These are phyloP conservation scores for Tritrichomonas musculus DNA, from an alignment of 208 protist genomes.

Conservation along the genomic window DNA sequence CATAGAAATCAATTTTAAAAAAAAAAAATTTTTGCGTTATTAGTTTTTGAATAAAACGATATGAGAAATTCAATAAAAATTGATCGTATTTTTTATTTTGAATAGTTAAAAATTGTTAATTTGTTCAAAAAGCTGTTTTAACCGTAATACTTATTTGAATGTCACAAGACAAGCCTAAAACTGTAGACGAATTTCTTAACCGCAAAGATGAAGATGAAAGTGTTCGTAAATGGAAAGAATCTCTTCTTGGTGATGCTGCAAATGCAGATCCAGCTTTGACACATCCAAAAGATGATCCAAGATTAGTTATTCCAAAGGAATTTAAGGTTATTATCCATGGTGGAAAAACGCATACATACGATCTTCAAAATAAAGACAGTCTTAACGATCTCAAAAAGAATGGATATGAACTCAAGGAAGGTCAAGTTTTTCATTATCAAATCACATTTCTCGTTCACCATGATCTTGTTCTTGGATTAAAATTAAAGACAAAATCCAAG, in stretches of 20 bases:
- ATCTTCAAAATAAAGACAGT: background rate
- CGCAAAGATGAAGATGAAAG: background rate
- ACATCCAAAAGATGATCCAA: slow-evolving; percentile 1
- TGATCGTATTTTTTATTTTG: too few species aligned
- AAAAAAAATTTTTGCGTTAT: too few species aligned
- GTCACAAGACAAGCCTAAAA: too few species aligned
- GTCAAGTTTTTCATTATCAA: background rate
- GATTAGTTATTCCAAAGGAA: background rate
- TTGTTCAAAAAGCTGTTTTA: too few species aligned
- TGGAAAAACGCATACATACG: background rate
- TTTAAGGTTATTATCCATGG: background rate
- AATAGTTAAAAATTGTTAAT: too few species aligned
- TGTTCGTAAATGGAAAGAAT: background rate
- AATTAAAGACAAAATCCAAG: background rate
- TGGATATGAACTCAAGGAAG: background rate
- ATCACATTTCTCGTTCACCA: background rate
- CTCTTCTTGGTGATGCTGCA: background rate
- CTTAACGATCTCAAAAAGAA: background rate
- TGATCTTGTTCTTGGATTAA: background rate
- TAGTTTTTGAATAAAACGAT: too few species aligned
- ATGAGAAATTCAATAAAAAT: too few species aligned
- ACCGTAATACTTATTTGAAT: too few species aligned
- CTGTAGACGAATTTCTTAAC: too few species aligned
- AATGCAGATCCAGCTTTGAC: background rate
- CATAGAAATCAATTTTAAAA: too few species aligned